Conservation (phyloP, 495 filamentous ascomycete species). For the Lasiosphaeriaceae sp. region DNA sequence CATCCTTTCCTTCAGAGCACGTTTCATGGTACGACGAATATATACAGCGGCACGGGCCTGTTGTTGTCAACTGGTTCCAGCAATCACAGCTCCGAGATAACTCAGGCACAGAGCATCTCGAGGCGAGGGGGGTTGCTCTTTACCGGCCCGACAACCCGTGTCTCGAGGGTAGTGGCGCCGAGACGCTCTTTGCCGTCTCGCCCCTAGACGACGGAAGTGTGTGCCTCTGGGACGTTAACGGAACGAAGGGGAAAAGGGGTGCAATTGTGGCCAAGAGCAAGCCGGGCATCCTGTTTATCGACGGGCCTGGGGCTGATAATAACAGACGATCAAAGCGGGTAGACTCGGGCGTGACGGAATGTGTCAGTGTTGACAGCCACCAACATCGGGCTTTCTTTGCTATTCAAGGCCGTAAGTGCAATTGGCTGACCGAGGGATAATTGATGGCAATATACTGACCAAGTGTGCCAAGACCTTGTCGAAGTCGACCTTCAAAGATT, state of each 20-base stretch:
- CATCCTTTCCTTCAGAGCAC: slow-evolving; percentile 61
- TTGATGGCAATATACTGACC: not conserved
- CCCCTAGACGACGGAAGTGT: slow-evolving; percentile 83
- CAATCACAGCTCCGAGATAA: slow-evolving; percentile 28
- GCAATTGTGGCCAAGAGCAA: slow-evolving; percentile 60
- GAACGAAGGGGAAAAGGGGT: slow-evolving; percentile 56
- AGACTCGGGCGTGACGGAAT: slow-evolving; percentile 72
- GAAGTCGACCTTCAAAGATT: slow-evolving; percentile 82
- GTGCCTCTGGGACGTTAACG: slow-evolving; percentile 79
- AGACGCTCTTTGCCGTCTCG: slow-evolving; percentile 60
- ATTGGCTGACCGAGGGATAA: slow-evolving; percentile 11
- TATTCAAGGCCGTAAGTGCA: slow-evolving; percentile 56
- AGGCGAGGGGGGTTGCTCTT: slow-evolving; percentile 64
- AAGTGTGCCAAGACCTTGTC: slow-evolving; percentile 51
- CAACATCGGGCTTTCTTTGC: slow-evolving; percentile 74
- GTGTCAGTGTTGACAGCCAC: slow-evolving; percentile 72
- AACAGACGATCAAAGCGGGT: slow-evolving; percentile 41
- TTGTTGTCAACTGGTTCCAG: slow-evolving; percentile 72
- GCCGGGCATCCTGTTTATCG: slow-evolving; percentile 57
- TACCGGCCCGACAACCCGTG: slow-evolving; percentile 47
- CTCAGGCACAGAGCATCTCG: slow-evolving; percentile 33
- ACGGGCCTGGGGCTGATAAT: slow-evolving; percentile 44
- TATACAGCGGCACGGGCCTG: slow-evolving; percentile 73
- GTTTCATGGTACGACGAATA: slow-evolving; percentile 86
- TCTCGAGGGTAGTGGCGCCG: slow-evolving; percentile 29